A percentile compares a stretch with the other conserved stretches of the same genome.
Conservation (phyloP, 2,329 filamentous ascomycete genomes). For the Apiospora kogelbergensis region DNA sequence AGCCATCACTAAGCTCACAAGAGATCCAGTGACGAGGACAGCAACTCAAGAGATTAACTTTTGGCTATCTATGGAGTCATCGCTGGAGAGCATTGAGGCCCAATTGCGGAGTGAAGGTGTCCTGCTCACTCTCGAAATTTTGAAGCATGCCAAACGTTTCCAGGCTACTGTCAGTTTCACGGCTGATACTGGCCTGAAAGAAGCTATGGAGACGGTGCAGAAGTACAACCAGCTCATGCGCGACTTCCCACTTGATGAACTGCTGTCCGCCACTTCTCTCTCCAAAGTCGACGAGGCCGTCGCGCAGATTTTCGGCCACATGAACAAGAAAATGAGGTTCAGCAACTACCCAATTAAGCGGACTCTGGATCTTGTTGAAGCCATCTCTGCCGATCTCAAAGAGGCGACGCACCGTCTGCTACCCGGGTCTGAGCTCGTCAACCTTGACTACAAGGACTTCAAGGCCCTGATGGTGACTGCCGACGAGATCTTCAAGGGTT, state of each 20-base stretch:
- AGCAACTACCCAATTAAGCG: constrained; percentile 93
- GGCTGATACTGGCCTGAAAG: constrained; percentile 92
- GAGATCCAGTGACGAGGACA: constrained; percentile 73
- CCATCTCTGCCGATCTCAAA: constrained; percentile 92
- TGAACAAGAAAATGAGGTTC: constrained; percentile 97
- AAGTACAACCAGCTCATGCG: constrained; percentile 99
- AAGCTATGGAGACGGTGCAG: constrained; percentile 92
- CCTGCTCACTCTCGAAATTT: constrained; percentile 84
- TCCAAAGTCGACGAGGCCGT: constrained; percentile 88
- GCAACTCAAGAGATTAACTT: constrained; percentile 99
- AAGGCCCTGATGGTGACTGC: constrained; percentile 79
- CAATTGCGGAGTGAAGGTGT: constrained; percentile 90
- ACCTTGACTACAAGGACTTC: constrained; percentile 91
- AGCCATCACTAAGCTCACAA: constrained; percentile 89
- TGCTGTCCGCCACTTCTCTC: constrained; percentile 87
- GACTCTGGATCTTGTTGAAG: constrained; percentile 91
- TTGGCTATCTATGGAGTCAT: constrained; percentile 96
- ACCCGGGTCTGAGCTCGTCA: constrained; percentile 83
- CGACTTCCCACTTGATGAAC: constrained; percentile 93
- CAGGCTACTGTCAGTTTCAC: constrained; percentile 96
- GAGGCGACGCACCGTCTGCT: constrained; percentile 81
- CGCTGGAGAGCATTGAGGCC: constrained; percentile 85
- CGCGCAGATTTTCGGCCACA: constrained; percentile 83
- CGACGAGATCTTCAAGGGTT: constrained; percentile 83
- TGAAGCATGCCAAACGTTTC: constrained; percentile 96